A percentile compares a stretch with the other conserved stretches of the same genome.
Evolutionary conservation across 495 filamentous ascomycete species (phyloP).

Genomic region (Hyaloscypha bicolor): DNA sequence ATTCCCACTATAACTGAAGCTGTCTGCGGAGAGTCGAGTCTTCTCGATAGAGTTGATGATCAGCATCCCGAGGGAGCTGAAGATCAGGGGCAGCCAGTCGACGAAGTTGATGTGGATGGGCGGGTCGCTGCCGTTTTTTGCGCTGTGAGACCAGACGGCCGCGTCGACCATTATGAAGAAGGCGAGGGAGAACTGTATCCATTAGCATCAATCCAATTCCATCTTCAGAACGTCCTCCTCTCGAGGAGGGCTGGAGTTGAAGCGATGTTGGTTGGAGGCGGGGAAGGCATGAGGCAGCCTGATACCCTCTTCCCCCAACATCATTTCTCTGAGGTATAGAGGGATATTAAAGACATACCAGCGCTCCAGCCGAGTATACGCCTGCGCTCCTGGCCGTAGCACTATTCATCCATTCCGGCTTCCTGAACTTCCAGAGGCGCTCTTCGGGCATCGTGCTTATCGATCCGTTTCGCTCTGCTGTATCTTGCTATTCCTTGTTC

Average conservation of each 20-base stretch:
- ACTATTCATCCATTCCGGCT: slow-evolving; percentile 90
- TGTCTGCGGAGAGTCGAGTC: slow-evolving; percentile 79
- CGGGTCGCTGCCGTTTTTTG: slow-evolving; percentile 71
- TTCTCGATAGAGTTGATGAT: slow-evolving; percentile 99
- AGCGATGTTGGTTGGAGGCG: background rate
- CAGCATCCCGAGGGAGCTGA: slow-evolving; percentile 90
- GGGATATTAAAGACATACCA: slow-evolving; percentile 59
- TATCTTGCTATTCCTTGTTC: slow-evolving; percentile 5
- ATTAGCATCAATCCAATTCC: background rate
- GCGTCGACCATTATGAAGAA: slow-evolving; percentile 97
- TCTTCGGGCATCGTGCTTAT: slow-evolving; percentile 53
- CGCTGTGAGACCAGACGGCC: slow-evolving; percentile 80
- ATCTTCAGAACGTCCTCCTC: background rate
- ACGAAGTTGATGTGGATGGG: slow-evolving; percentile 88
- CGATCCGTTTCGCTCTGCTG: background rate
- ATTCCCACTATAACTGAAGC: slow-evolving; percentile 80
- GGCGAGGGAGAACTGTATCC: slow-evolving; percentile 83
- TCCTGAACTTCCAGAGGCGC: slow-evolving; percentile 76
- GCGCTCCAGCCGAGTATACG: slow-evolving; percentile 82
- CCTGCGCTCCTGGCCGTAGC: slow-evolving; percentile 77
- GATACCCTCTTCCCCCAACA: background rate
- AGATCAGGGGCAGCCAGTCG: slow-evolving; percentile 98
- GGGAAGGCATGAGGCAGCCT: background rate
- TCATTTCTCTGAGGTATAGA: background rate
- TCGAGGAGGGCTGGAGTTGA: background rate